A percentile compares a stretch with the other conserved stretches of the same genome.
Evolutionary conservation across 2,329 filamentous ascomycete species (phyloP).

Genomic region (Pseudopyrenochaeta lycopersici): DNA sequence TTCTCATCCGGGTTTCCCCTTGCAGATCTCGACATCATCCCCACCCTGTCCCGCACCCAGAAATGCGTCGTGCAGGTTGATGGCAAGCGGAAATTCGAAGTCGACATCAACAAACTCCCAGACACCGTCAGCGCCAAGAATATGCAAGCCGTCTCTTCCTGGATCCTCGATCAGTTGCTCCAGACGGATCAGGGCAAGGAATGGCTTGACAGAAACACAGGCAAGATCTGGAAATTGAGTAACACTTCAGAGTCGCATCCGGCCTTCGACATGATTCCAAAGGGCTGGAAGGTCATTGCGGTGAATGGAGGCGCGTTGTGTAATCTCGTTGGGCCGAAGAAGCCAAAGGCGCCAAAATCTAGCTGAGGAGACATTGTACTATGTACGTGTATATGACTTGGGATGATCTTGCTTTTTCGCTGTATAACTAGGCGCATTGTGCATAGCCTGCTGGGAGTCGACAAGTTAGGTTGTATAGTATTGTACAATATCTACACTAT

Average conservation of each 20-base stretch:
- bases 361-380: neutral
- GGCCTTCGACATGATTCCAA: conserved; percentile 18
- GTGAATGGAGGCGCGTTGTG: conserved; percentile 73
- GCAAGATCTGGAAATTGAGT: conserved; percentile 44
- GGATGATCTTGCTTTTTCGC: neutral
- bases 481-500: too few relatives aligned
- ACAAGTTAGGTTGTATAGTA: too few relatives aligned
- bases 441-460: neutral
- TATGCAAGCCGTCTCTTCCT: conserved; percentile 59
- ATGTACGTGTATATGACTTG: neutral
- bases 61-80: conserved; percentile 79
- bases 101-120: conserved; percentile 68
- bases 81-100: conserved; percentile 75
- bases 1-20: conserved; percentile 66
- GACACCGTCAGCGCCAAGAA: conserved; percentile 5
- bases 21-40: conserved; percentile 58
- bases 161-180: conserved; percentile 70
- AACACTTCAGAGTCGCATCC: conserved; percentile 10
- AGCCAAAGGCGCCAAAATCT: neutral
- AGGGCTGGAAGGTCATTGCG: conserved; percentile 66
- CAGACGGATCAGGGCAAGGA: conserved; percentile 67
- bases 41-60: conserved; percentile 61
- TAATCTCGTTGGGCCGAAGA: conserved; percentile 69
- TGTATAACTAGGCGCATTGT: neutral
- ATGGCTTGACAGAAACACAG: conserved; percentile 55